Base-by-base conservation (phyloP, 352 stramenopile genomes). In the Pythium brachiatum region DNA sequence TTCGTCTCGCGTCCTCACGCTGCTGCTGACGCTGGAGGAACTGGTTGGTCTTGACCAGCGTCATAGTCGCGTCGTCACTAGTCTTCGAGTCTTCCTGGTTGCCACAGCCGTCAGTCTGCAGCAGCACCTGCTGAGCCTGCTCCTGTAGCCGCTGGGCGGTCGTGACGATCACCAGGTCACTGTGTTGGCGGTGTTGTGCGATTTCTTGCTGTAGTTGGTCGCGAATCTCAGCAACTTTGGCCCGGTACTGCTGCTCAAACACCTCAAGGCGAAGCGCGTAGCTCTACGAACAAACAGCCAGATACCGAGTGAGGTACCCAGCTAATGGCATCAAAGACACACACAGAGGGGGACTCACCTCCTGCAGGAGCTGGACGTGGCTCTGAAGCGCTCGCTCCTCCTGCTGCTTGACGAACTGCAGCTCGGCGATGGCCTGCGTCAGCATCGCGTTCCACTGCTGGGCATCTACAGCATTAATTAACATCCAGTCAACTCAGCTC, bases 201-300 rank as follows among this genome's bases (percentile, higher is more conserved):
- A 90, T 83, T 31, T 81, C 68, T 0, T 36, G 26, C 7, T 76
- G 68, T 74, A 82, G 78, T 43, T 86, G 77, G 9, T 73, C 68
- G 58, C 78, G 68, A 41, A 89, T 81, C 54, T 86, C 77, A 1
- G 68, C 69, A 26, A 85, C 74, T 67, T 81, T 81, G 32, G 69
- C 78, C 6, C 76, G 59, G 36, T 88, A 83, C 56, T 88, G 77
- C 36, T 88, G 78, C 57, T 88, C 76, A 48, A 90, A 83, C 13
- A 87, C 59, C 41, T 88, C 71, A 15, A 90, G 64, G 2, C 74
- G 81, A 25, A 87, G 68, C 0, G 74, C 38, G 48, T 79, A 89
- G 60, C 72, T 81, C 77, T 89, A 32, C 3, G 25, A 12, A 23
- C n/a, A 20, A 11, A 20, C 12, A 47, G 16, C 29, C 12, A 15